These are phyloP conservation scores for Xylaria palmicola DNA, from an alignment of 495 filamentous ascomycete genomes.

Conservation along the genomic window DNA sequence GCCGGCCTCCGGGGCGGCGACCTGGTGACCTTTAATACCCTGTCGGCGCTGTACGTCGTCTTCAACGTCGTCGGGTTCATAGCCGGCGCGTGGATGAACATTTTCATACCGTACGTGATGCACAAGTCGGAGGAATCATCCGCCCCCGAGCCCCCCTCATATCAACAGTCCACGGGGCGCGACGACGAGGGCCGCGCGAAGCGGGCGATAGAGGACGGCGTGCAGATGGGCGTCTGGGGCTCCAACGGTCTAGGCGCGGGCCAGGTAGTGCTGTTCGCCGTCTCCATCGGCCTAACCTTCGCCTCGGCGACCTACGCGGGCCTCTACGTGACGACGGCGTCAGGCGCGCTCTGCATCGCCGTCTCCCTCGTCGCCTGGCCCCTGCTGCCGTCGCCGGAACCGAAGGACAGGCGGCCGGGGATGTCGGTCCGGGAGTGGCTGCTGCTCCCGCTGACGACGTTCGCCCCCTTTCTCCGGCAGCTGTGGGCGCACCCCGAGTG, in stretches of 20 bases:
- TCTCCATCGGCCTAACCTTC: not conserved
- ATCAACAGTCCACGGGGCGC: not conserved
- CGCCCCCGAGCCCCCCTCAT: not conserved
- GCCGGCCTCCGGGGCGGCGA: not conserved
- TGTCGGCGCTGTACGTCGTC: not conserved
- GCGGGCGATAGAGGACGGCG: not conserved
- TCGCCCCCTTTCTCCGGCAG: not conserved
- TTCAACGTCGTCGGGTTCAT: not conserved
- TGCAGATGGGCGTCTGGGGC: constrained; percentile 2
- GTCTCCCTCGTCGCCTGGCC: not conserved
- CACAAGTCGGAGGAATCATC: not conserved
- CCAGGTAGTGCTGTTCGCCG: not conserved
- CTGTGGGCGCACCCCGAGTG: not conserved
- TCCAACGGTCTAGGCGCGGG: not conserved
- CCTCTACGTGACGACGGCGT: not conserved
- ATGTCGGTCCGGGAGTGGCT: not conserved
- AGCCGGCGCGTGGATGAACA: constrained; percentile 4
- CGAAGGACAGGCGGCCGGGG: not conserved
- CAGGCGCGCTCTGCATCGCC: not conserved
- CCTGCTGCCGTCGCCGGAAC: not conserved
- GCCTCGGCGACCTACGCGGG: not conserved
- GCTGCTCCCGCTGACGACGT: not conserved
- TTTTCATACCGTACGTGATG: constrained; percentile 1
- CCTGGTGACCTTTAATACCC: not conserved
- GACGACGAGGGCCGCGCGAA: not conserved